These are phyloP conservation scores for Yamadazyma sp. DNA, from an alignment of 805 yeast genomes.

Conservation along the genomic window DNA sequence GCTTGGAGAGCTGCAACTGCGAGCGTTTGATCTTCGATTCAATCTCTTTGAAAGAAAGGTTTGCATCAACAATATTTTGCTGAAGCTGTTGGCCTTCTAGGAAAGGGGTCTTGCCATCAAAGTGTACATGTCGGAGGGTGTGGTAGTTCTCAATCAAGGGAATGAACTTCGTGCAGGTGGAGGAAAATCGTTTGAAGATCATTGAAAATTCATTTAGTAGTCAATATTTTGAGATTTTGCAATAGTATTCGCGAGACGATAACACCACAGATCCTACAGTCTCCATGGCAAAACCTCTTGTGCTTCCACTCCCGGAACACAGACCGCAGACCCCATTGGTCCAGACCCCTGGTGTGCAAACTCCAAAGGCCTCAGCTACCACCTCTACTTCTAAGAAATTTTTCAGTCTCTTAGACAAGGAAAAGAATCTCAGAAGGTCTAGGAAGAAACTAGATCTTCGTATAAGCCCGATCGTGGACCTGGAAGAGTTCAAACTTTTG, in stretches of 20 bases:
- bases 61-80: conserved; percentile 53
- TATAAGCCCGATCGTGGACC: conserved; percentile 15
- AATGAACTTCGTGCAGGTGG: conserved; percentile 26
- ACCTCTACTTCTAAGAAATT: conserved; percentile 17
- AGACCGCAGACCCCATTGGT: no score
- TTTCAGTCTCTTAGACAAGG: conserved; percentile 13
- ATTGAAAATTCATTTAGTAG: no score
- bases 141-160: conserved; percentile 35
- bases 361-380: conserved; percentile 18
- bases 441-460: not conserved
- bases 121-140: conserved; percentile 41
- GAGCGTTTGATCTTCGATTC: conserved; percentile 48
- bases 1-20: conserved; percentile 35
- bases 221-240: no score
- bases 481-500: conserved; percentile 34
- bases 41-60: conserved; percentile 55
- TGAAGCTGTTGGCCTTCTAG: conserved; percentile 56
- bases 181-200: conserved; percentile 13
- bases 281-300: no score
- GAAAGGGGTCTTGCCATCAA: conserved; percentile 41
- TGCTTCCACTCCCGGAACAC: no score
- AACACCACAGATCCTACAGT: no score
- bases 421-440: conserved; percentile 5
- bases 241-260: no score
- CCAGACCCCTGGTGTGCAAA: conserved; percentile 5